These are phyloP conservation scores for Globisporangium rhizosaccharum DNA, from an alignment of 352 stramenopile genomes.

Conservation along the genomic window DNA sequence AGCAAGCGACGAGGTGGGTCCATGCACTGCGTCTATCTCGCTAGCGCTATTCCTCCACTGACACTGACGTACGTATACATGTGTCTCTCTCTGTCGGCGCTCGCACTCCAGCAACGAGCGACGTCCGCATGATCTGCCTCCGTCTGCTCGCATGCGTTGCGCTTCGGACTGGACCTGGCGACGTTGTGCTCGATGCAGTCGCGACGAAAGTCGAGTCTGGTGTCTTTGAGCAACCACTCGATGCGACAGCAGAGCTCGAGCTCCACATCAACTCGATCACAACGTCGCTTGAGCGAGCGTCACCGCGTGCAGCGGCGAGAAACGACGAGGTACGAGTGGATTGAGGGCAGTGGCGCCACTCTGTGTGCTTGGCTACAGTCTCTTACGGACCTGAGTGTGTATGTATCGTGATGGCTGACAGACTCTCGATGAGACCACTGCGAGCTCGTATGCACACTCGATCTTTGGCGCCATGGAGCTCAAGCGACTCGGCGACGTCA, in stretches of 20 bases:
- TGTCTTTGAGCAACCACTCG: conserved; percentile 29
- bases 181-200: conserved; percentile 30
- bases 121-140: conserved; percentile 42
- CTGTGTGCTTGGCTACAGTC: background rate
- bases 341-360: background rate
- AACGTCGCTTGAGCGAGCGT: conserved; percentile 18
- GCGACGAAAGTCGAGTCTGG: conserved; percentile 23
- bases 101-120: conserved; percentile 25
- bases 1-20: conserved; percentile 31
- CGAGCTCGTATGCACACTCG: conserved; percentile 26
- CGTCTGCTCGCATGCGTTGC: conserved; percentile 47
- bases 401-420: background rate
- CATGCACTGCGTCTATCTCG: no score
- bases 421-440: conserved; percentile 10
- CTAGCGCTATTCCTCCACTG: background rate
- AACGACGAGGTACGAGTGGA: conserved; percentile 27
- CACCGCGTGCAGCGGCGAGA: background rate
- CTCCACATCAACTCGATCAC: conserved; percentile 37
- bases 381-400: background rate
- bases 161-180: conserved; percentile 29
- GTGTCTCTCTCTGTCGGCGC: background rate
- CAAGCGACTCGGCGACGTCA: conserved; percentile 34
- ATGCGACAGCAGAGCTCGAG: conserved; percentile 47
- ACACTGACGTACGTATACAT: background rate
- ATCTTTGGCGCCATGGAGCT: conserved; percentile 47